These are phyloP conservation scores for Candida caryicola DNA, from an alignment of 805 yeast genomes.

Conservation along the genomic window DNA sequence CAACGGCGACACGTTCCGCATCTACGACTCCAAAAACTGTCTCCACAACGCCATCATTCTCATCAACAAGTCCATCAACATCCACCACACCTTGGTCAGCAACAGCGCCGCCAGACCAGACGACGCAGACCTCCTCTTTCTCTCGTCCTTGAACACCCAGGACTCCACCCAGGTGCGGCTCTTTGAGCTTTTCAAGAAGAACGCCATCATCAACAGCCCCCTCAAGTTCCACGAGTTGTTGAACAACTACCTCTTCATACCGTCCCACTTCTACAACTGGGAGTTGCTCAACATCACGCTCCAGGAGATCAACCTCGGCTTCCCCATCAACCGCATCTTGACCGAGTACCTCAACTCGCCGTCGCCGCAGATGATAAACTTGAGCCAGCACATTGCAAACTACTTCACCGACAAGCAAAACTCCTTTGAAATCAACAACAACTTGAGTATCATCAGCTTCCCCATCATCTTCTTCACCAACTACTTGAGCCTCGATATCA, in stretches of 20 bases:
- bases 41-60: slow-evolving; percentile 54
- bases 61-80: slow-evolving; percentile 42
- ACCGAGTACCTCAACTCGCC: slow-evolving; percentile 14
- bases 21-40: slow-evolving; percentile 37
- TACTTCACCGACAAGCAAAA: slow-evolving; percentile 12
- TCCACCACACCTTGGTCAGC: slow-evolving; percentile 4
- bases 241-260: slow-evolving; percentile 45
- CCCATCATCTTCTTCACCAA: slow-evolving; percentile 44
- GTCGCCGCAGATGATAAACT: slow-evolving; percentile 11
- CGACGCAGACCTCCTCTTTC: not conserved
- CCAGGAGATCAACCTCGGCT: slow-evolving; percentile 41
- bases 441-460: slow-evolving; percentile 49
- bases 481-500: slow-evolving; percentile 27
- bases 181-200: slow-evolving; percentile 45
- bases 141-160: not conserved
- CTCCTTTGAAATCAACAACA: slow-evolving; percentile 39
- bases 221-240: slow-evolving; percentile 49
- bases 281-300: slow-evolving; percentile 43
- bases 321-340: slow-evolving; percentile 16
- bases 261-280: slow-evolving; percentile 42
- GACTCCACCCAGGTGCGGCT: slow-evolving; percentile 12
- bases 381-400: slow-evolving; percentile 12
- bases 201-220: slow-evolving; percentile 50
- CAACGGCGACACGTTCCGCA: slow-evolving; percentile 18
- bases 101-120: not conserved